Percentiles rank a stretch among this genome's conserved stretches.
phyloP scores from a whole-genome alignment of 805 yeast genomes.

The Yarrowia sp. region DNA sequence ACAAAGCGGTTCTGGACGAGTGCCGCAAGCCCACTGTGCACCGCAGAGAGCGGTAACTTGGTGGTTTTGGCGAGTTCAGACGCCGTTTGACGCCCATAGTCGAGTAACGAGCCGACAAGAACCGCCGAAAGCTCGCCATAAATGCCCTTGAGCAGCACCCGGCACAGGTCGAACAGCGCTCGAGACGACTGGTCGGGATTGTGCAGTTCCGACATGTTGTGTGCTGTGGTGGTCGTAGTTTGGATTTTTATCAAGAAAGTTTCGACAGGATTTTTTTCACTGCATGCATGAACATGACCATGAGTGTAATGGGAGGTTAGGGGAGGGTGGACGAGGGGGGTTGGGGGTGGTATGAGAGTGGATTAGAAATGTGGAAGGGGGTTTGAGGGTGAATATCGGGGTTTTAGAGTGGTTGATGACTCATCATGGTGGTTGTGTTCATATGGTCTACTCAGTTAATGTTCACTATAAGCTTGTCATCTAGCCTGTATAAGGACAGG shows the following conservation, averaged over 20 bases:
- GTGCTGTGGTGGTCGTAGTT: neutral
- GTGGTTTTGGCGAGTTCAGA: conserved; percentile 52
- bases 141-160: conserved; percentile 37
- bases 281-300: no score
- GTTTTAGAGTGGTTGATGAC: no score
- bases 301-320: no score
- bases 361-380: no score
- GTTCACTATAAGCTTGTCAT: no score
- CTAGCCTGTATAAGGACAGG: no score
- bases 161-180: conserved; percentile 34
- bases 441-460: no score
- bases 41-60: conserved; percentile 48
- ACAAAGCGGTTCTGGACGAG: conserved; percentile 78
- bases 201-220: conserved; percentile 5
- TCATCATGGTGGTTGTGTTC: no score
- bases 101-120: conserved; percentile 58
- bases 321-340: no score
- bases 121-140: conserved; percentile 74
- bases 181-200: conserved; percentile 28
- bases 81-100: conserved; percentile 64
- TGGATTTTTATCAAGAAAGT: neutral
- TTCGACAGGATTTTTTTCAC: neutral
- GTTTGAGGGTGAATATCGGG: no score
- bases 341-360: no score
- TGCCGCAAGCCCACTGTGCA: conserved; percentile 68